Evolutionary conservation across 2,329 filamentous ascomycete species (phyloP).

Genomic region (Sodiomyces alkalinus): DNA sequence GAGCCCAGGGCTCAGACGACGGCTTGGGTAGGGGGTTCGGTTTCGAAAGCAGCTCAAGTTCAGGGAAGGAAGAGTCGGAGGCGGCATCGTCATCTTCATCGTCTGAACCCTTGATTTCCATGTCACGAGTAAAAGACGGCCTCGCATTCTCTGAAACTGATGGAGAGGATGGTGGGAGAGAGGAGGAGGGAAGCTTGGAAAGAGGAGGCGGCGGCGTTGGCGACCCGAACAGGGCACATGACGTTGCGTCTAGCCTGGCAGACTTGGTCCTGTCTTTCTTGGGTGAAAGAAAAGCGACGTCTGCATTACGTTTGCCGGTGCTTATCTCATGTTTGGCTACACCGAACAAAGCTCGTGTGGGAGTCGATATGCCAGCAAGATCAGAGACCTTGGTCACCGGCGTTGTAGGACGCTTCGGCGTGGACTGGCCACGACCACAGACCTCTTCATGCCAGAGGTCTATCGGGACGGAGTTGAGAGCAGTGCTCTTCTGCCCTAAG

Average conservation of each 20-base stretch:
- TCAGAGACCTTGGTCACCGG: too few relatives aligned
- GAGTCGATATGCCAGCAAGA: too few relatives aligned
- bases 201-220: conserved; percentile 2
- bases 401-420: too few relatives aligned
- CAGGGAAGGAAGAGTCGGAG: conserved; percentile 43
- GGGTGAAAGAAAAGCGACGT: not conserved
- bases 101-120: conserved; percentile 55
- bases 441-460: too few relatives aligned
- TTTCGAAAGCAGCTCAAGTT: conserved; percentile 19
- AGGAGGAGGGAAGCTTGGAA: conserved; percentile 7
- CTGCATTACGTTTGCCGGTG: conserved; percentile 2
- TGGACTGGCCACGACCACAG: too few relatives aligned
- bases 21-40: conserved; percentile 29
- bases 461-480: too few relatives aligned
- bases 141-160: conserved; percentile 13
- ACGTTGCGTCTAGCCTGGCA: conserved; percentile 3
- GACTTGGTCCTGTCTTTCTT: conserved; percentile 1
- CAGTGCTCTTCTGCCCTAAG: too few relatives aligned
- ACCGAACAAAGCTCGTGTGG: conserved; percentile 1
- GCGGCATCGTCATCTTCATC: conserved; percentile 50
- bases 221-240: conserved; percentile 3
- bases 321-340: not conserved
- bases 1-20: too few relatives aligned
- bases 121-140: conserved; percentile 25
- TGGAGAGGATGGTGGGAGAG: conserved; percentile 11